Base-by-base conservation (phyloP, 768 basidiomycete species). In the Neoboletus subvelutipes region DNA sequence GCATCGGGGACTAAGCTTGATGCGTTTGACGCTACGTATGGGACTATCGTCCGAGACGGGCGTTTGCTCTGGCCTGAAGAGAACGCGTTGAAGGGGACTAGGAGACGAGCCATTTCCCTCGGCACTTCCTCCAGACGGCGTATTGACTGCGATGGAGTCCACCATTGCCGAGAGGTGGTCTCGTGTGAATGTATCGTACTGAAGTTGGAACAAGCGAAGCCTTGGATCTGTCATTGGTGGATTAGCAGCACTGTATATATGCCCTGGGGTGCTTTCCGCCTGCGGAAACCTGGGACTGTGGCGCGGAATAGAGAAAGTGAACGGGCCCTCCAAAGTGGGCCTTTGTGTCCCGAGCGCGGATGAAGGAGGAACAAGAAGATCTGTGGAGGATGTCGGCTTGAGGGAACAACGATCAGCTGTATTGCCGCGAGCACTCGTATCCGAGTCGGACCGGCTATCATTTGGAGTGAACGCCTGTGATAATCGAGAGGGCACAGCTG, bases 161-260 rank as follows among this genome's bases (percentile, higher is more conserved):
- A 96, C 94, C 74, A 98, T 83, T 0, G 91, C 93, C 3, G 92
- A 93, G 42, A 98, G 83, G 68, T 97, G 93, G 22, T 96, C 91
- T 43, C 94, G 84, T 1, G 96, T 99, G 67, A 91, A 95, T 0
- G 96, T 98, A 71, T 99, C 96, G 67, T 98, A 98, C 61, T 93
- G 87, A 50, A 94, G 90, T 67, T 94, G 90, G 74, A 98, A 98
- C 37, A 98, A 80, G 13, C 88, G 86, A 12, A 94, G 81, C 29
- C 86, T 85, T 3, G 90, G 85, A 66, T 92, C 90, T 28, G 86
- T 88, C 28, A 68, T 62, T 22, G 79, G 78, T 28, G 67, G 65
- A 50, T 67, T 73, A 31, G 55, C 60, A 37, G 40, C 48, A 53
- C 57, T 63, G 55, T 63, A 58, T 7, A 39, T 31, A 36, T 67